Base-by-base conservation (phyloP, 73 alveolate species). In the Paramecium biaurelia region DNA sequence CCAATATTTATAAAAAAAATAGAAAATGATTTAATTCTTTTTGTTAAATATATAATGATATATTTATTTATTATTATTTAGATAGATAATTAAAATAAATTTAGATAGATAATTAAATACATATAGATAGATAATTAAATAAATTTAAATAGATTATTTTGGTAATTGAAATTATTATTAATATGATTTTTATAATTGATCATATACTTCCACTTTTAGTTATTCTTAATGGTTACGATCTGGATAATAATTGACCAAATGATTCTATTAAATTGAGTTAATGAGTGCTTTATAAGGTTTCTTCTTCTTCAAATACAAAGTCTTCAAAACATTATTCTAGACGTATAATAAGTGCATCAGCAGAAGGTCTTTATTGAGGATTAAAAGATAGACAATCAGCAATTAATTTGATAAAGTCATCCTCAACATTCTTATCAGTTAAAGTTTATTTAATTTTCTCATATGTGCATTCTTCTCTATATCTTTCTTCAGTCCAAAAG, bases 281-380 rank as follows among this genome's bases (percentile, higher is more conserved):
- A 35, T 72, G 86, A n/a, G 86, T 72, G 18, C 59, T 35, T 32
- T 72, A 38, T 14, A 72, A 18, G 7, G 86, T 72, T 12, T 72
- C 86, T 14, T 72, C 86, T 35, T 72, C 20, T 1, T 32, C 86
- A 35, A 72, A 28, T 15, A 1, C 63, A 14, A 72, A 37, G 38
- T 72, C 86, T 72, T 42, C 86, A 72, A 72, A 72, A 72, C 86
- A 72, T 34, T 72, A 12, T 35, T 35, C 58, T 15, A 72, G 14
- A 20, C 32, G 45, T 4, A 4, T 2, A 35, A 72, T 23, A 12
- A 72, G 24, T 12, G 32, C 12, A n/a, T 72, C 86, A 12, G 86
- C 23, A 35, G 0, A 35, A 0, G 86, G 86, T 18, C 86, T 72
- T 2, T 12, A 0, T 34, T 72, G 0, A 12, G 35, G 38, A 9